Conservation (phyloP, 2,329 filamentous ascomycete genomes). For the Lachnum nothofagi region DNA sequence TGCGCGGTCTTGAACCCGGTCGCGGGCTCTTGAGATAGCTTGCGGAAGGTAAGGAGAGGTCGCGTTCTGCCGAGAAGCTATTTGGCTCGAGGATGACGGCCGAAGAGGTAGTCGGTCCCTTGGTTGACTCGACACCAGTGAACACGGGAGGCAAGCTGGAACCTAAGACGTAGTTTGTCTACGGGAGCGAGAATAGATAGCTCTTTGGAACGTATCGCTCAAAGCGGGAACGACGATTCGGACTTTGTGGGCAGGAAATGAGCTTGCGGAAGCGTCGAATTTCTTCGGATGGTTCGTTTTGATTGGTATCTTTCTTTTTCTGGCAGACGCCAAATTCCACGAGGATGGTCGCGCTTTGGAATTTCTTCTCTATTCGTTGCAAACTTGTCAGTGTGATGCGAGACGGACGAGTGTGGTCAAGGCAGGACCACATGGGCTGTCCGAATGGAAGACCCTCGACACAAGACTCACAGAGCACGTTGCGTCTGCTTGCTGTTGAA, state of each 20-base stretch:
- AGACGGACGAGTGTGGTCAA: slow-evolving; percentile 3
- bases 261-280: slow-evolving; percentile 4
- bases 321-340: slow-evolving; percentile 14
- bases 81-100: not conserved
- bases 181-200: not conserved
- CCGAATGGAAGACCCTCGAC: slow-evolving; percentile 9
- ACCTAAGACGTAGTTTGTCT: not conserved
- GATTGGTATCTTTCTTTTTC: slow-evolving; percentile 12
- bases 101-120: not conserved
- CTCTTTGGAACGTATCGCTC: not conserved
- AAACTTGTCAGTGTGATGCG: slow-evolving; percentile 4
- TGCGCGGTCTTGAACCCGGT: slow-evolving; percentile 13
- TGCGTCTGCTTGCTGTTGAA: slow-evolving; percentile 2
- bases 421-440: slow-evolving; percentile 5
- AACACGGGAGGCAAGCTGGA: not conserved
- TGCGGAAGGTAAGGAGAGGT: slow-evolving; percentile 4
- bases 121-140: slow-evolving; percentile 9
- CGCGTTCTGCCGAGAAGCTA: not conserved
- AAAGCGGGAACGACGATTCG: not conserved
- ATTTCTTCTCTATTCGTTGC: slow-evolving; percentile 3
- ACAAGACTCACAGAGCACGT: slow-evolving; percentile 1
- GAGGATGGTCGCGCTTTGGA: slow-evolving; percentile 3
- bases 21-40: slow-evolving; percentile 13
- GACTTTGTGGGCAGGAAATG: slow-evolving; percentile 3
- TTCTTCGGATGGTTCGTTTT: slow-evolving; percentile 6